Percentiles rank a stretch among this genome's conserved stretches.
phyloP scores from a whole-genome alignment of 768 basidiomycete species.

The Collybiopsis confluens region DNA sequence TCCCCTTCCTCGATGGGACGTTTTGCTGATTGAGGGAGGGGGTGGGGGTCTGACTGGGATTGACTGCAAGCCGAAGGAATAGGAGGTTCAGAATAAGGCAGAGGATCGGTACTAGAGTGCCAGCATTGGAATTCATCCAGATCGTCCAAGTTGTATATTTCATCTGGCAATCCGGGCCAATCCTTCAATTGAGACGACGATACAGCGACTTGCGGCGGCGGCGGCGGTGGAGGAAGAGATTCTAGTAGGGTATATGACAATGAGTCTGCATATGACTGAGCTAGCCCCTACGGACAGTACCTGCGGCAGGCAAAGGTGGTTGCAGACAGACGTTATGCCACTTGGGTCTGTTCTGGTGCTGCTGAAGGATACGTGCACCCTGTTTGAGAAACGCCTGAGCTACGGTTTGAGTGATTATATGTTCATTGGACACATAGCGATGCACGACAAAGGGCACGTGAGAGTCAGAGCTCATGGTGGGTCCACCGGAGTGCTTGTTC shows the following conservation, averaged over 20 bases:
- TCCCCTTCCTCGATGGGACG: no score
- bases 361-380: background rate
- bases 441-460: no score
- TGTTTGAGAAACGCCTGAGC: background rate
- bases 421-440: no score
- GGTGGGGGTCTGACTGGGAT: no score
- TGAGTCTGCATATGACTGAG: no score
- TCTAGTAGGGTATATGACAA: background rate
- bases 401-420: background rate
- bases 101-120: background rate
- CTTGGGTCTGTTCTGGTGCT: background rate
- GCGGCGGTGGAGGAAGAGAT: background rate
- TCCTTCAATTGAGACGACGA: background rate
- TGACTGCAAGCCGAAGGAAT: no score
- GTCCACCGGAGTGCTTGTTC: no score
- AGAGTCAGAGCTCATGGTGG: no score
- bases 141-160: background rate
- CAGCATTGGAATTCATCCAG: constrained; percentile 2
- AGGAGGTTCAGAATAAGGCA: background rate
- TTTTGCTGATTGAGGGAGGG: no score
- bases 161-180: background rate
- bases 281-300: no score
- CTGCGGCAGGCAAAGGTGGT: no score
- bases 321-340: constrained; percentile 4
- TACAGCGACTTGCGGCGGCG: no score